phyloP scores from a whole-genome alignment of 345 rosid genomes.

The Carallia pectinifolia region DNA sequence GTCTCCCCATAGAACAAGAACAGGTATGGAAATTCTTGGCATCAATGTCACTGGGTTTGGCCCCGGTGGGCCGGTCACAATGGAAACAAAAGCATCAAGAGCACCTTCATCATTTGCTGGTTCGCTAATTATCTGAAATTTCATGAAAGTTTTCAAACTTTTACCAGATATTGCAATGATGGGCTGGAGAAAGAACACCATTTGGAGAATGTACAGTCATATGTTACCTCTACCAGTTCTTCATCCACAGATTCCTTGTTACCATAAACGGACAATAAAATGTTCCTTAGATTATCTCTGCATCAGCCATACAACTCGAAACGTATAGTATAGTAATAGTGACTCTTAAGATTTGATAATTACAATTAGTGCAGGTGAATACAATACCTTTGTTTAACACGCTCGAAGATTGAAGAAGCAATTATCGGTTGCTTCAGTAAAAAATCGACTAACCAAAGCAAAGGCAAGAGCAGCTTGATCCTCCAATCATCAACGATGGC shows the following conservation, averaged over 20 bases:
- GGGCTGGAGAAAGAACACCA: not conserved
- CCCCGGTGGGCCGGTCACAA: conserved; percentile 92
- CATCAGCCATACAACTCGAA: conserved; percentile 5
- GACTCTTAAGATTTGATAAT: too few relatives aligned
- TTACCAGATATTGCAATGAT: not conserved
- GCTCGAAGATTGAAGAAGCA: conserved; percentile 69
- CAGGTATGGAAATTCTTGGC: conserved; percentile 52
- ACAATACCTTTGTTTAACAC: conserved; percentile 63
- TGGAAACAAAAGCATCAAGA: conserved; percentile 81
- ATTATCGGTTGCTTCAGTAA: conserved; percentile 61
- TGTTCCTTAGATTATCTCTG: conserved; percentile 71
- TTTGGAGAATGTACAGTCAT: too few relatives aligned
- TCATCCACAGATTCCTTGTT: conserved; percentile 84
- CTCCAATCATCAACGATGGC: conserved; percentile 95
- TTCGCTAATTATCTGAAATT: conserved; percentile 65
- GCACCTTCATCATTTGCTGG: conserved; percentile 84
- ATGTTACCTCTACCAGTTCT: conserved; percentile 68
- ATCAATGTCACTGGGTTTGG: conserved; percentile 69
- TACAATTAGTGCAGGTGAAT: not conserved
- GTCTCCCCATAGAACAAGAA: conserved; percentile 81
- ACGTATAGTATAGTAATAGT: not conserved
- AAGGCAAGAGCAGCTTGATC: conserved; percentile 70
- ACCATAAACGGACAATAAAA: conserved; percentile 63
- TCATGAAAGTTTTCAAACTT: not conserved
- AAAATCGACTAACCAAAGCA: conserved; percentile 76